A percentile compares a stretch with the other conserved stretches of the same genome.
phyloP scores from a whole-genome alignment of 1,284 basidiomycete genomes.

The Ganoderma lucidum region DNA sequence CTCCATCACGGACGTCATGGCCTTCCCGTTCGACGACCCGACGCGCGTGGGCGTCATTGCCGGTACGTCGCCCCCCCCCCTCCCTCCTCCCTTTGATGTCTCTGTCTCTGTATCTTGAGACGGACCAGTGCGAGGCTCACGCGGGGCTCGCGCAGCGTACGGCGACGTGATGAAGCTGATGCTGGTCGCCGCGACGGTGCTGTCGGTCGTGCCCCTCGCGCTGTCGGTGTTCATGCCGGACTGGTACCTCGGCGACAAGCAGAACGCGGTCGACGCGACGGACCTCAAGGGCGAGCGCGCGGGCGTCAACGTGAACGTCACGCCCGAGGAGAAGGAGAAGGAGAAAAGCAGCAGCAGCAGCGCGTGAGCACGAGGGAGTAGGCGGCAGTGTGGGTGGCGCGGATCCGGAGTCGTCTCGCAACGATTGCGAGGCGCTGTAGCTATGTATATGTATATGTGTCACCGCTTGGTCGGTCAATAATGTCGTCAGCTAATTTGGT shows the following conservation, averaged over 20 bases:
- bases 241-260: slow-evolving; percentile 40
- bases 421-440: too few species aligned
- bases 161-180: slow-evolving; percentile 63
- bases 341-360: not conserved
- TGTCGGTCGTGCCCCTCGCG: slow-evolving; percentile 39
- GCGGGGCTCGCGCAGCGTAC: slow-evolving; percentile 49
- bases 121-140: not conserved
- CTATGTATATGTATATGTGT: too few species aligned
- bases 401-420: too few species aligned
- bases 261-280: slow-evolving; percentile 38
- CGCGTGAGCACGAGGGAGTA: not conserved
- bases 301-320: too few species aligned
- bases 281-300: slow-evolving; percentile 6
- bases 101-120: too few species aligned
- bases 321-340: not conserved
- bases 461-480: too few species aligned
- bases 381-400: too few species aligned
- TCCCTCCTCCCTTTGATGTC: not conserved
- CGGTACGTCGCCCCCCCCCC: slow-evolving; percentile 47
- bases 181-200: slow-evolving; percentile 49
- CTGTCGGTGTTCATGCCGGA: slow-evolving; percentile 40
- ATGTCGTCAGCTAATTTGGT: too few species aligned
- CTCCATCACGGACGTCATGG: slow-evolving; percentile 55
- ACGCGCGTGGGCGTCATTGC: slow-evolving; percentile 65
- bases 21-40: slow-evolving; percentile 57